Evolutionary conservation across 2,329 filamentous ascomycete genomes (phyloP).

Genomic region (Furcasterigmium furcatum): DNA sequence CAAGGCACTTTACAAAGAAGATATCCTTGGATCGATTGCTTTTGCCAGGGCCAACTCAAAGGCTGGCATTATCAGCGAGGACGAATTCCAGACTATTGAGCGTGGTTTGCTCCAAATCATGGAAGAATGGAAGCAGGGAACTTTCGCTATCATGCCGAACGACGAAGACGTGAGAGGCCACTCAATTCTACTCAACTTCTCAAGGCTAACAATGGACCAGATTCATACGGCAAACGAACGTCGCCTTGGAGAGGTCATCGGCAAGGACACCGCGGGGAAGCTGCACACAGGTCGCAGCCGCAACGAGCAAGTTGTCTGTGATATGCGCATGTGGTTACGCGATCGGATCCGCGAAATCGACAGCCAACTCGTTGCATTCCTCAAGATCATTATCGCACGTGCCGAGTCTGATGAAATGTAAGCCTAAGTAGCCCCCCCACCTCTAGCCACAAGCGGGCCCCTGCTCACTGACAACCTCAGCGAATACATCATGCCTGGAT

Average conservation of each 20-base stretch:
- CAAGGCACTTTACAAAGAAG: constrained; percentile 72
- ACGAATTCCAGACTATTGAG: constrained; percentile 74
- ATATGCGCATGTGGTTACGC: constrained; percentile 65
- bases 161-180: constrained; percentile 3
- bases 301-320: constrained; percentile 72
- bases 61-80: constrained; percentile 66
- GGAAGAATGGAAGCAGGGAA: constrained; percentile 49
- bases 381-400: constrained; percentile 15
- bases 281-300: constrained; percentile 68
- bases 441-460: constrained; percentile 10
- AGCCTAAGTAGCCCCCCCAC: constrained; percentile 14
- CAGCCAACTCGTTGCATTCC: constrained; percentile 17
- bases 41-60: constrained; percentile 79
- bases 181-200: constrained; percentile 4
- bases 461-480: constrained; percentile 35
- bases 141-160: constrained; percentile 47
- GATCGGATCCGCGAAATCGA: constrained; percentile 19
- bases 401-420: constrained; percentile 23
- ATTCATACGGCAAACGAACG: constrained; percentile 56
- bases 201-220: constrained; percentile 23
- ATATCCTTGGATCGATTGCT: constrained; percentile 77
- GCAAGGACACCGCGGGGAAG: constrained; percentile 68
- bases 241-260: constrained; percentile 63
- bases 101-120: constrained; percentile 59
- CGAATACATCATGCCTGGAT: constrained; percentile 79